Percentiles rank a stretch among this genome's conserved stretches.
These are phyloP conservation scores for Thuidium tamariscinum DNA, from an alignment of 225 moss, liverwort and hornwort species.

Conservation along the genomic window DNA sequence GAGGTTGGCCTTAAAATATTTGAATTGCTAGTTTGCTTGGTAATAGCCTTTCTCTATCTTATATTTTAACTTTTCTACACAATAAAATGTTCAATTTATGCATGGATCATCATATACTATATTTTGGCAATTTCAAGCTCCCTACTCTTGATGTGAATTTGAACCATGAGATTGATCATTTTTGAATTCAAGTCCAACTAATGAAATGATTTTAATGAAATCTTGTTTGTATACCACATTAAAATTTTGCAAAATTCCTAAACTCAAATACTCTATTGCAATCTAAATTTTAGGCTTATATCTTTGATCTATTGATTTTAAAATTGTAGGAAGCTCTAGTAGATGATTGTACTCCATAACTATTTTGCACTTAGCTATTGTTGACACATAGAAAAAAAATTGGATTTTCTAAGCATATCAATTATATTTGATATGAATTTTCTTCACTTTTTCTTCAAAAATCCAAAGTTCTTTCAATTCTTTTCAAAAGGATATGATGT, in stretches of 20 bases:
- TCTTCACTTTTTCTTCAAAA: neutral
- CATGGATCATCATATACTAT: neutral
- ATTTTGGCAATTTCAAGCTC: neutral
- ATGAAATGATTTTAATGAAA: neutral
- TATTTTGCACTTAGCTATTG: neutral
- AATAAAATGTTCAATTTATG: neutral
- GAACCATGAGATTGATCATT: neutral
- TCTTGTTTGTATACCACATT: neutral
- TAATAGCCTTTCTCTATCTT: too few species aligned
- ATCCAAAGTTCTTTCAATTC: neutral
- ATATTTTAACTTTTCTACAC: neutral
- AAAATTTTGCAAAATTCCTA: neutral
- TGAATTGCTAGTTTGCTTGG: too few species aligned
- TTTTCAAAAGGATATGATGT: fast-evolving
- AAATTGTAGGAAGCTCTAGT: too few species aligned
- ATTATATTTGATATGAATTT: neutral
- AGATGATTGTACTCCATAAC: neutral
- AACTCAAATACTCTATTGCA: neutral
- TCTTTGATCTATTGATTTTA: neutral
- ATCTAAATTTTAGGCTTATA: neutral
- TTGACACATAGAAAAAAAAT: fast-evolving
- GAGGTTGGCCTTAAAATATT: too few species aligned
- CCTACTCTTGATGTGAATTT: neutral
- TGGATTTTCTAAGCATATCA: too few species aligned
- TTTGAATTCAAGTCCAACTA: neutral